Conservation (phyloP, 2,329 filamentous ascomycete genomes). For the Fusarium albidum region DNA sequence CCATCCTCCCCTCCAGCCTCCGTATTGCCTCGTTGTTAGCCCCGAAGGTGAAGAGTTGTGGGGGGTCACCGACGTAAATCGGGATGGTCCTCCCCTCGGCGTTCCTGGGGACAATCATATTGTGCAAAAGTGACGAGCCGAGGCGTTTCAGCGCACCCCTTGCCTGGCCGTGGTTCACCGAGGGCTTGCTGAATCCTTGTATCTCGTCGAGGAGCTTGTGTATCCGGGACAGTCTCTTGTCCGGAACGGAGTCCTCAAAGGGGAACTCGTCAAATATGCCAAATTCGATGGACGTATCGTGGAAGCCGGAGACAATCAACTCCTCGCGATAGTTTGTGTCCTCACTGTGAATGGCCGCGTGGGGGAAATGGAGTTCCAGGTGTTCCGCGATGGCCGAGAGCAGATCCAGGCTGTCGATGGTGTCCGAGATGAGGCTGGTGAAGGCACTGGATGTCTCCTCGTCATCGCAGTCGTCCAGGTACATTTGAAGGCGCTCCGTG, state of each 20-base stretch:
- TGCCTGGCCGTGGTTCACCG: conserved; percentile 21
- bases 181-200: conserved; percentile 17
- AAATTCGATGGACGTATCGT: conserved; percentile 19
- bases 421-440: conserved; percentile 33
- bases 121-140: conserved; percentile 31
- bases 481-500: conserved; percentile 25
- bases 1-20: conserved; percentile 19
- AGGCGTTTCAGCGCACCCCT: conserved; percentile 36
- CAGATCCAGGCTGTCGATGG: conserved; percentile 30
- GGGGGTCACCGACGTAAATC: too few relatives aligned
- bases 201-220: conserved; percentile 32
- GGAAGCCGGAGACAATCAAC: background rate
- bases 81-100: too few relatives aligned
- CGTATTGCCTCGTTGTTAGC: background rate
- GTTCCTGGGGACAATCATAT: conserved; percentile 26
- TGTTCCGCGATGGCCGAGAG: conserved; percentile 35
- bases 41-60: too few relatives aligned
- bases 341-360: background rate
- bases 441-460: conserved; percentile 12
- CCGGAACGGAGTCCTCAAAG: conserved; percentile 13
- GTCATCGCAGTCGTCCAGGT: conserved; percentile 28
- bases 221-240: conserved; percentile 24
- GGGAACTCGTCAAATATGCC: conserved; percentile 28
- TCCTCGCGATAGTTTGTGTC: background rate
- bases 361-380: conserved; percentile 12